Evolutionary conservation across 1,284 basidiomycete species (phyloP).

Genomic region (Taiwanofungus camphoratus): DNA sequence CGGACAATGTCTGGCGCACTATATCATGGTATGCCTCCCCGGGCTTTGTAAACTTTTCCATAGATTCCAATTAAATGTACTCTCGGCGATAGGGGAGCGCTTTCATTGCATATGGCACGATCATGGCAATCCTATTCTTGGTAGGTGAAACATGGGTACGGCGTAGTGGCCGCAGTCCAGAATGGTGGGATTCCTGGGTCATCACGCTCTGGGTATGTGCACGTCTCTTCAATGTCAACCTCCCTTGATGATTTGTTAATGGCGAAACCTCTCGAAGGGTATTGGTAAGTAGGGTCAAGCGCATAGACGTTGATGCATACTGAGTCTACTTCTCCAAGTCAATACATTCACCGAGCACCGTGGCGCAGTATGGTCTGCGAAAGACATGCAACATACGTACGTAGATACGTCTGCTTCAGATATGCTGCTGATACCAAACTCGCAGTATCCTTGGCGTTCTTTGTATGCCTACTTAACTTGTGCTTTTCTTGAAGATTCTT

Average conservation of each 20-base stretch:
- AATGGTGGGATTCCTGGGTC: slow-evolving; percentile 88
- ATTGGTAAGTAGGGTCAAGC: slow-evolving; percentile 55
- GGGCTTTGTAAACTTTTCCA: too few relatives aligned
- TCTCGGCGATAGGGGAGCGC: slow-evolving; percentile 59
- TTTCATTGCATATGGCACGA: slow-evolving; percentile 83
- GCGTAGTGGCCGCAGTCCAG: slow-evolving; percentile 69
- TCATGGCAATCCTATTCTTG: slow-evolving; percentile 81
- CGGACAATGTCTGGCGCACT: slow-evolving; percentile 85
- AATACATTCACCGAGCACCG: slow-evolving; percentile 95
- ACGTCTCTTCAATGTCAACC: not conserved
- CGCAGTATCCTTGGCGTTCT: slow-evolving; percentile 38
- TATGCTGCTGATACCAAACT: not conserved
- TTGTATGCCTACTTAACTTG: slow-evolving; percentile 26
- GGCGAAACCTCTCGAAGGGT: slow-evolving; percentile 33
- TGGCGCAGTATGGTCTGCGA: slow-evolving; percentile 77
- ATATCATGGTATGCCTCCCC: slow-evolving; percentile 80
- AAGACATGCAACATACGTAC: slow-evolving; percentile 93
- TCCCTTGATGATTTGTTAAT: not conserved
- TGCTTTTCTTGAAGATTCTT: not conserved
- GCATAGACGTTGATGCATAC: too few relatives aligned
- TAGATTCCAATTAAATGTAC: not conserved
- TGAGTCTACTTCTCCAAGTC: slow-evolving; percentile 46
- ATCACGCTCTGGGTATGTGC: slow-evolving; percentile 80
- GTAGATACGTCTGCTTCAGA: slow-evolving; percentile 18
- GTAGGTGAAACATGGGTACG: slow-evolving; percentile 82